These are phyloP conservation scores for Massarina eburnea DNA, from an alignment of 2,329 filamentous ascomycete species.

Conservation along the genomic window DNA sequence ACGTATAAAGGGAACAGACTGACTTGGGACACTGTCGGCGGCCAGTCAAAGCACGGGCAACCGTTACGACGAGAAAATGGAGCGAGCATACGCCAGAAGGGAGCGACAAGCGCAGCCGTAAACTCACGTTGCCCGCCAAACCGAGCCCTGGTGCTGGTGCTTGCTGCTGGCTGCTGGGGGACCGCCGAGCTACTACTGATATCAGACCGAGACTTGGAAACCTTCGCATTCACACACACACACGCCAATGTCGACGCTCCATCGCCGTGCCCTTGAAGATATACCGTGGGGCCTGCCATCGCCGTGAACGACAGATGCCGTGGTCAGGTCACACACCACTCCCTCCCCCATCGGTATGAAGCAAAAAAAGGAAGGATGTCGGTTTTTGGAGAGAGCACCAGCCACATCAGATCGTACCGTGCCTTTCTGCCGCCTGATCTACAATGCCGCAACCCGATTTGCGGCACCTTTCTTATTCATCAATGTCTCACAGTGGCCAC, in stretches of 20 bases:
- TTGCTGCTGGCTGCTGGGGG: too few relatives aligned
- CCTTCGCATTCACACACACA: neutral
- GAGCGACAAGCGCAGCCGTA: neutral
- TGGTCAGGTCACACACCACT: neutral
- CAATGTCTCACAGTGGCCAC: neutral
- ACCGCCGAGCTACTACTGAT: neutral
- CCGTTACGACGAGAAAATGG: constrained; percentile 40
- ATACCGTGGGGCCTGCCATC: too few relatives aligned
- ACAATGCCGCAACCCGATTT: neutral
- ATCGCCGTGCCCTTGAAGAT: too few relatives aligned
- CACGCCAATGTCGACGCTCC: too few relatives aligned
- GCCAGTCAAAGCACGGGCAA: constrained; percentile 27
- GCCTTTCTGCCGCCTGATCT: neutral
- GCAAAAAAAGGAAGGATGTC: constrained; percentile 8
- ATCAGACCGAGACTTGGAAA: neutral
- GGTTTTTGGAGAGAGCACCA: constrained; percentile 1
- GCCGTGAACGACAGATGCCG: too few relatives aligned
- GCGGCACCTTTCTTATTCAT: neutral
- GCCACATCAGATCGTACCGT: neutral
- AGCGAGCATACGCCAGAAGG: constrained; percentile 7
- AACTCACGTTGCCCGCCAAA: neutral
- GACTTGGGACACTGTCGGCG: constrained; percentile 33
- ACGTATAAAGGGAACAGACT: constrained; percentile 36
- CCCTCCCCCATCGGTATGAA: too few relatives aligned
- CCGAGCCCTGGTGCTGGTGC: constrained; percentile 8